These are phyloP conservation scores for Chlamydomonas reinhardtii DNA, from an alignment of 163 green algal genomes.

Conservation along the genomic window DNA sequence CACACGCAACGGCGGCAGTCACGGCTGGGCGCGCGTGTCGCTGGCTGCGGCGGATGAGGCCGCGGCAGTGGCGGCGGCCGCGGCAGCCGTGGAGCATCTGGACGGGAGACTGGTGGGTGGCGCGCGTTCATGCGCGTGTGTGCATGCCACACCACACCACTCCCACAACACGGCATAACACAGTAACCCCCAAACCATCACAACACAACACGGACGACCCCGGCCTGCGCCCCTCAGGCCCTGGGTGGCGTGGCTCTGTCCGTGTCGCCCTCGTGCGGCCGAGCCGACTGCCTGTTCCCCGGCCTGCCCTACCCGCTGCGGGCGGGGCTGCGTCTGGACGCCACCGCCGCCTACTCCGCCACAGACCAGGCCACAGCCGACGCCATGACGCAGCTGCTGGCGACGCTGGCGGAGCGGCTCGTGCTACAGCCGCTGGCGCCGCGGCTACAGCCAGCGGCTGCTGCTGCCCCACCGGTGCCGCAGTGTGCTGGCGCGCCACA, in stretches of 20 bases:
- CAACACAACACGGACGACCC: background rate
- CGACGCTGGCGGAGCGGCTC: constrained; percentile 2
- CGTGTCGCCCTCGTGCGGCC: constrained; percentile 31
- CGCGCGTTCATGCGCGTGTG: background rate
- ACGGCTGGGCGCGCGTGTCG: constrained; percentile 39
- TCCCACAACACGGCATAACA: no score
- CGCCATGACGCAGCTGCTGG: constrained; percentile 36
- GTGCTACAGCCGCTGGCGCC: background rate
- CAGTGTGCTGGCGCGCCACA: no score
- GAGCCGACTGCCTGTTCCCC: constrained; percentile 48
- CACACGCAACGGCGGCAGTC: constrained; percentile 10
- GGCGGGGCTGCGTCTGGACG: constrained; percentile 27
- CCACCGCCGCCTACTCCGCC: constrained; percentile 49
- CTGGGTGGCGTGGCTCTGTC: background rate
- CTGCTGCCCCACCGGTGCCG: background rate
- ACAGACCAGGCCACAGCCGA: constrained; percentile 47
- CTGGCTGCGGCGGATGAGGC: background rate
- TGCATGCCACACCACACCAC: no score
- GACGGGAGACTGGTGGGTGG: constrained; percentile 15
- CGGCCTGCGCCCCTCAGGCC: background rate
- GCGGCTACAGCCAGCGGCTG: background rate
- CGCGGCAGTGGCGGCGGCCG: background rate
- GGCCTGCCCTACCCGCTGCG: constrained; percentile 39
- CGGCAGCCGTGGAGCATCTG: background rate
- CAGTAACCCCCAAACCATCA: no score